phyloP scores from a whole-genome alignment of 495 filamentous ascomycete species.

The Podospora australis region DNA sequence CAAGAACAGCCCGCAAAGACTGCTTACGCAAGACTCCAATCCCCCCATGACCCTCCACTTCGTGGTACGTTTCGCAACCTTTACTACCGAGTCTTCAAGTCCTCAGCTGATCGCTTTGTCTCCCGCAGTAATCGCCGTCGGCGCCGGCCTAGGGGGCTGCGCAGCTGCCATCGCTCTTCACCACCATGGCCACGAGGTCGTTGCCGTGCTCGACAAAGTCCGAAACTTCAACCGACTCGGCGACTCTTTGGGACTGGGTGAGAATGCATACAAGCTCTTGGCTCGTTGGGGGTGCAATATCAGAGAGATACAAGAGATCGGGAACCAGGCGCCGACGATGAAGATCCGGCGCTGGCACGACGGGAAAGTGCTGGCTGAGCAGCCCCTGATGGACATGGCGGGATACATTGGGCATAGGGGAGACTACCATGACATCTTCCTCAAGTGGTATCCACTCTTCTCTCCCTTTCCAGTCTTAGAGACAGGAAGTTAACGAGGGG shows the following conservation, averaged over 20 bases:
- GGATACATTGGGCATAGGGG: slow-evolving; percentile 49
- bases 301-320: slow-evolving; percentile 39
- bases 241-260: slow-evolving; percentile 45
- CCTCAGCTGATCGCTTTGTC: not conserved
- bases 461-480: not conserved
- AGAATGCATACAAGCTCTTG: slow-evolving; percentile 47
- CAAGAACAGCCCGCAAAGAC: not conserved
- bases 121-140: slow-evolving; percentile 43
- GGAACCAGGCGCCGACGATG: slow-evolving; percentile 49
- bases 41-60: slow-evolving; percentile 11
- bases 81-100: not conserved
- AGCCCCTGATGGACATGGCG: slow-evolving; percentile 53
- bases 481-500: not conserved
- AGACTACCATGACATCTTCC: slow-evolving; percentile 47
- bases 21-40: not conserved
- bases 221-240: slow-evolving; percentile 44
- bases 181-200: slow-evolving; percentile 45
- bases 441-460: slow-evolving; percentile 27
- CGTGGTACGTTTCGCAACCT: slow-evolving; percentile 2
- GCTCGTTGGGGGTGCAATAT: slow-evolving; percentile 39
- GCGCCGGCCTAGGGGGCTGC: slow-evolving; percentile 51
- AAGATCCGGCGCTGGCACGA: slow-evolving; percentile 46
- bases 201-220: slow-evolving; percentile 43
- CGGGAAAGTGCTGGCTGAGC: slow-evolving; percentile 45
- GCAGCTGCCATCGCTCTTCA: slow-evolving; percentile 47